Evolutionary conservation across 2,329 filamentous ascomycete species (phyloP).

Genomic region (Talaromyces piceae): DNA sequence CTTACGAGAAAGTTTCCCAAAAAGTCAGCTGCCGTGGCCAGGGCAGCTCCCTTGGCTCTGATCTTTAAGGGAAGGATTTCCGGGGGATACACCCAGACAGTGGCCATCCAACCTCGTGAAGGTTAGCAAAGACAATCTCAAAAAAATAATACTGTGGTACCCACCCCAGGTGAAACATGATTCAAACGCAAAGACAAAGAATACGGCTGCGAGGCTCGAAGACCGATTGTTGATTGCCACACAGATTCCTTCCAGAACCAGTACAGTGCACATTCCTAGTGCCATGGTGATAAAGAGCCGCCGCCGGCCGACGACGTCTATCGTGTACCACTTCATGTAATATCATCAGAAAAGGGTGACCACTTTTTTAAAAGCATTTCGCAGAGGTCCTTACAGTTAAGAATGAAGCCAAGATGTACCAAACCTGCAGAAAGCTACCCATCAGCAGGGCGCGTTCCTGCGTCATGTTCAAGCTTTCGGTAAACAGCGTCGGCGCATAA

Average conservation of each 20-base stretch:
- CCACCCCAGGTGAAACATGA: conserved; percentile 18
- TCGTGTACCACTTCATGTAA: conserved; percentile 29
- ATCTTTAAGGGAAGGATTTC: conserved; percentile 17
- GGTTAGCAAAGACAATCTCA: conserved; percentile 21
- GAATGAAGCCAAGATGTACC: conserved; percentile 37
- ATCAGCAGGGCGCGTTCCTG: conserved; percentile 35
- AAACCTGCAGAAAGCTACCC: conserved; percentile 39
- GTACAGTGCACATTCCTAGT: conserved; percentile 34
- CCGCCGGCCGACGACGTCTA: conserved; percentile 30
- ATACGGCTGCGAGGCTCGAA: conserved; percentile 15
- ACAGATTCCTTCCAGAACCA: conserved; percentile 26
- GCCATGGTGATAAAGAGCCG: conserved; percentile 31
- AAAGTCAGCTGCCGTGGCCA: conserved; percentile 16
- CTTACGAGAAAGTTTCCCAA: conserved; percentile 13
- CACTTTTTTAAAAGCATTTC: background rate
- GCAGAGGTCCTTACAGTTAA: conserved; percentile 20
- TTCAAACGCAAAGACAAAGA: conserved; percentile 20
- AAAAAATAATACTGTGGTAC: conserved; percentile 34
- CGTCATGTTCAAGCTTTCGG: conserved; percentile 32
- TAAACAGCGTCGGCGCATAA: conserved; percentile 34
- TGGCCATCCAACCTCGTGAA: conserved; percentile 30
- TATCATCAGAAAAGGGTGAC: conserved; percentile 9
- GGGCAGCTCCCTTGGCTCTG: conserved; percentile 11
- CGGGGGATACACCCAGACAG: conserved; percentile 24
- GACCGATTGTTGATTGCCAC: conserved; percentile 14